phyloP scores from a whole-genome alignment of 305 asterid genomes.

The Fraxinus sp. region DNA sequence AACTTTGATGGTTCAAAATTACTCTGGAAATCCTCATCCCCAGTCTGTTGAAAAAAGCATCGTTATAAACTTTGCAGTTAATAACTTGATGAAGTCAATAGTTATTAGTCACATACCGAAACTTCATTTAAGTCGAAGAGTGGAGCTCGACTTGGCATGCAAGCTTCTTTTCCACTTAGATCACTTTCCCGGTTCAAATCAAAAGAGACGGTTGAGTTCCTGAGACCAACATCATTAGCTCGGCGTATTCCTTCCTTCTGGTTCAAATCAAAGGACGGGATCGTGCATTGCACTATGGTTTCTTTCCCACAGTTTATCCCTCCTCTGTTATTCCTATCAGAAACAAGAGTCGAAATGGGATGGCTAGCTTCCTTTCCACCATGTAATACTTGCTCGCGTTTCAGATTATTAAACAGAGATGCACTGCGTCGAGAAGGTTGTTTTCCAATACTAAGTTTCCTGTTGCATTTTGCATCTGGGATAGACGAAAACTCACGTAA shows the following conservation, averaged over 20 bases:
- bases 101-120: conserved; percentile 41
- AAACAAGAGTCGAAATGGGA: not conserved
- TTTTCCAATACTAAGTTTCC: conserved; percentile 12
- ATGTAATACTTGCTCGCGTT: conserved; percentile 24
- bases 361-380: conserved; percentile 30
- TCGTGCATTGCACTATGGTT: conserved; percentile 5
- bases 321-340: conserved; percentile 29
- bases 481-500: conserved; percentile 36
- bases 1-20: conserved; percentile 34
- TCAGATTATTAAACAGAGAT: conserved; percentile 28
- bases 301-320: conserved; percentile 24
- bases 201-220: conserved; percentile 27
- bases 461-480: conserved; percentile 25
- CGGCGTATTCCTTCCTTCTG: conserved; percentile 36
- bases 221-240: conserved; percentile 33
- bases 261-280: conserved; percentile 42
- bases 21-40: conserved; percentile 60
- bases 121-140: conserved; percentile 72
- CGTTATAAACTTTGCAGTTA: not conserved
- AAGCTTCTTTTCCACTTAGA: conserved; percentile 40
- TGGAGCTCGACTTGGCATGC: conserved; percentile 50
- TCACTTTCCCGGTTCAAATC: conserved; percentile 54
- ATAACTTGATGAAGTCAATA: not conserved
- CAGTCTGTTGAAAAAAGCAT: conserved; percentile 38
- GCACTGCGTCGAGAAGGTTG: conserved; percentile 2